Base-by-base conservation (phyloP, 208 protist species). In the Giardia duodenalis region DNA sequence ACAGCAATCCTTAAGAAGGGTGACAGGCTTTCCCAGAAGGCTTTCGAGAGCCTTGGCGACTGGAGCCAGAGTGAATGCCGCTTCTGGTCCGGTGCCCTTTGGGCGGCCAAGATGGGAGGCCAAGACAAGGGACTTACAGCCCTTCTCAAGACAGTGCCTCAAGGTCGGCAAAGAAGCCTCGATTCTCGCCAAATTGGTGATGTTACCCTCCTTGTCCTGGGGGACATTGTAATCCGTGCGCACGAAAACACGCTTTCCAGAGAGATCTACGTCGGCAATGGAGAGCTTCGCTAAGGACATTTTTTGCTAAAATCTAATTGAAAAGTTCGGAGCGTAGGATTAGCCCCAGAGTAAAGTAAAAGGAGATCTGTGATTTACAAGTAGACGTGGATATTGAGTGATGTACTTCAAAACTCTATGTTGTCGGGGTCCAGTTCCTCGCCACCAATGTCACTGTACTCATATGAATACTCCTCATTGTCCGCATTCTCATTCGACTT, bases 141-240 rank as follows among this genome's bases (percentile, higher is more conserved):
- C 96, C 45, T 97, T 94, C n/a, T 98, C 97, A 3, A 98, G 94
- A 57, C 97, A 95, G 76, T 98, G 96, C 19, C 97, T 95, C 88
- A 99, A 97, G 0, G 98, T 98, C 19, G 98, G 97, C 47, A 99
- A 92, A 10, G 97, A 95, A 2, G 95, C 94, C n/a, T 96, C 97
- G 88, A 99, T 98, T 93, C 97, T 95, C 86, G 96, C 96, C 92
- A 97, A 96, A 92, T 98, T 97, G 43, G 96, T 96, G 87, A 99
- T 98, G 4, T 92, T 94, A 43, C 96, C 96, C 0, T 48, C 43
- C 57, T 97, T 95, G 0, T 93, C 57, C 39, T 86, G 10, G 30
- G 97, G 97, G 30, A 99, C 97, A 93, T 99, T 99, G 93, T 98
- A 99, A 93, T 99, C 98, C 4, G 98, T 97, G 88, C 97, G 96